Evolutionary conservation across 2,329 filamentous ascomycete species (phyloP).

Genomic region (Aspergillus tanneri): DNA sequence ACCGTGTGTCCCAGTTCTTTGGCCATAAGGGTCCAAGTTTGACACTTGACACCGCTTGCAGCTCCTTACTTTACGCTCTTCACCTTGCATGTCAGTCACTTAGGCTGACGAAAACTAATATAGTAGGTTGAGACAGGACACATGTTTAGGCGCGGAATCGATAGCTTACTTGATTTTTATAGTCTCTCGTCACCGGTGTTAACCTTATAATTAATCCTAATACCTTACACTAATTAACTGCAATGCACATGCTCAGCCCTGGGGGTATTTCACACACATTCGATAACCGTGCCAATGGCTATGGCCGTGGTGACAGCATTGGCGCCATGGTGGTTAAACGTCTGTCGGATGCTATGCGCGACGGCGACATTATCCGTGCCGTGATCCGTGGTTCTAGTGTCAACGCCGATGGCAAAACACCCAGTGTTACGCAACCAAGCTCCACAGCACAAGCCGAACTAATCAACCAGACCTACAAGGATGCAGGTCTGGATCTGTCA

Average conservation of each 20-base stretch:
- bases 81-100: slow-evolving; percentile 24
- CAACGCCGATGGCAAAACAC: slow-evolving; percentile 38
- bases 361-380: slow-evolving; percentile 42
- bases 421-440: slow-evolving; percentile 45
- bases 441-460: slow-evolving; percentile 36
- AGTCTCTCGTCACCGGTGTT: slow-evolving; percentile 36
- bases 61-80: slow-evolving; percentile 27
- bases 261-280: slow-evolving; percentile 51
- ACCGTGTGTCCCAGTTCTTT: slow-evolving; percentile 40
- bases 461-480: slow-evolving; percentile 40
- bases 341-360: slow-evolving; percentile 46
- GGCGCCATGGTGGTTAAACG: slow-evolving; percentile 50
- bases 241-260: slow-evolving; percentile 39
- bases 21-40: slow-evolving; percentile 37
- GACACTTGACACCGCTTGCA: slow-evolving; percentile 43
- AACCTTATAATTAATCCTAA: slow-evolving; percentile 35
- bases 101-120: slow-evolving; percentile 7
- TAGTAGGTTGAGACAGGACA: slow-evolving; percentile 10
- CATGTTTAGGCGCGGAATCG: not conserved
- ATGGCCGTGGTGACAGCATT: slow-evolving; percentile 51
- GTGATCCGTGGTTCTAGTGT: slow-evolving; percentile 24
- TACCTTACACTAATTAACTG: slow-evolving; percentile 22
- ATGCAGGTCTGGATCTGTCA: slow-evolving; percentile 14
- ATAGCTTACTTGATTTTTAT: not conserved
- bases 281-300: slow-evolving; percentile 51